Base-by-base conservation (phyloP, 768 basidiomycete genomes). In the Tricholoma saponaceum region DNA sequence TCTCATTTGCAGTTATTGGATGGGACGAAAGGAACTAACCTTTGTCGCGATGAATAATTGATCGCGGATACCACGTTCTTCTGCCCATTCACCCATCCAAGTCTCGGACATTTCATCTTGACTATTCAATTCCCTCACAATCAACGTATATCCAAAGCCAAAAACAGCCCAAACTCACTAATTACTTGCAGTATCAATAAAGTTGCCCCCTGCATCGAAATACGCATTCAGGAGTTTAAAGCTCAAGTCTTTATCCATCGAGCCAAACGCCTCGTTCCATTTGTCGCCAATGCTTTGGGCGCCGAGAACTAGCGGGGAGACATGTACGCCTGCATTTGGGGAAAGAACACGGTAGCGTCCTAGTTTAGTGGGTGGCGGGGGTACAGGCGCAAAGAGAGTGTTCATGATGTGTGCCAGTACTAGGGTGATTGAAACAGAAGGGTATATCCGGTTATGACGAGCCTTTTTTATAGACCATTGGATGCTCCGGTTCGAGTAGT, bases 71-170 rank as follows among this genome's bases (percentile, higher is more conserved):
- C 70, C 69, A n/a, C 75, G 68, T 52, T 65, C 62, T 54, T 75
- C 70, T 50, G 74, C 74, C 80, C 79, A 81, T 61, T 81, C 78
- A 0, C 79, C 80, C n/a, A 81, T 71, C 59, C 76, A 74, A 57
- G 67, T 61, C 63, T 81, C 79, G 1, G 70, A 73, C 18, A 69
- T 66, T 41, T 72, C 77, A 50, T 76, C 67, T 57, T 78, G 75
- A 51, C 73, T 74, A 44, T 26, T 18, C n/a, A n/a, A n/a, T n/a
- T n/a, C n/a, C n/a, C n/a, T n/a, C n/a, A n/a, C n/a, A n/a, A n/a
- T n/a, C n/a, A n/a, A 14, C 14, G 37, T 23, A 26, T 16, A n/a
- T n/a, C n/a, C 12, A 32, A 5, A 14, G 13, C 12, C 12, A n/a
- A n/a, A n/a, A 18, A 54, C 23, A 5, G n/a, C n/a, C 4, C 9